These are phyloP conservation scores for Biscutella laevigata DNA, from an alignment of 441 rosid species.

Conservation along the genomic window DNA sequence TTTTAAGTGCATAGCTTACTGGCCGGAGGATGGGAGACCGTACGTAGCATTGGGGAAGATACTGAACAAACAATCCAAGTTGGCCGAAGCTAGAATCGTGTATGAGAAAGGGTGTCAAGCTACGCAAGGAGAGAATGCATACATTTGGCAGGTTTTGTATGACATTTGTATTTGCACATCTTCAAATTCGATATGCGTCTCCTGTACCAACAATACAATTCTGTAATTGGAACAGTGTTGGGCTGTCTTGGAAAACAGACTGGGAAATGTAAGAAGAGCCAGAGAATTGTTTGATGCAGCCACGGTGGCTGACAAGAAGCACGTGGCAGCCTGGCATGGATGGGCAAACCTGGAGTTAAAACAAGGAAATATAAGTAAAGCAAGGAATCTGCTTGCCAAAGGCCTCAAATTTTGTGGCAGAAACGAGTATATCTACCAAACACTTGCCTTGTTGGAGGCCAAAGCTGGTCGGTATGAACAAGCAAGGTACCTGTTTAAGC, in stretches of 20 bases:
- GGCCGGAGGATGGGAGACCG: conserved; percentile 96
- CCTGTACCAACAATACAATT: not conserved
- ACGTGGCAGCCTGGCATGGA: conserved; percentile 95
- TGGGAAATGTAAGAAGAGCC: conserved; percentile 75
- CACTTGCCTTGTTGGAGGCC: conserved; percentile 77
- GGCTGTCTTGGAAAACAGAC: conserved; percentile 83
- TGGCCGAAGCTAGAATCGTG: conserved; percentile 51
- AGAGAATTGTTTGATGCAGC: conserved; percentile 94
- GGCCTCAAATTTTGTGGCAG: conserved; percentile 78
- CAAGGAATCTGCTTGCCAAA: conserved; percentile 79
- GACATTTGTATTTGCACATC: not conserved
- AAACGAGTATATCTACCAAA: conserved; percentile 86
- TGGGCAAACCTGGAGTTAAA: conserved; percentile 94
- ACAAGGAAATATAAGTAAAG: conserved; percentile 84
- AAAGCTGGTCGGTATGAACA: conserved; percentile 67
- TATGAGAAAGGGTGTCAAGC: conserved; percentile 86
- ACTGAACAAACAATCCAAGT: conserved; percentile 53
- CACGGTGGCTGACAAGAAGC: conserved; percentile 84
- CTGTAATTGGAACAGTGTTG: conserved; percentile 61
- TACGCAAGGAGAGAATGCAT: conserved; percentile 87
- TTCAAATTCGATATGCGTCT: not conserved
- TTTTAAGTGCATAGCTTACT: conserved; percentile 59
- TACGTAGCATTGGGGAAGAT: conserved; percentile 80
- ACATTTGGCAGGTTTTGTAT: conserved; percentile 77
- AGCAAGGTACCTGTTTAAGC: conserved; percentile 67